Evolutionary conservation across 306 rosid species (phyloP), one percentile per base, ranked within the genome.

Genomic region (Cucumis hystrix): DNA sequence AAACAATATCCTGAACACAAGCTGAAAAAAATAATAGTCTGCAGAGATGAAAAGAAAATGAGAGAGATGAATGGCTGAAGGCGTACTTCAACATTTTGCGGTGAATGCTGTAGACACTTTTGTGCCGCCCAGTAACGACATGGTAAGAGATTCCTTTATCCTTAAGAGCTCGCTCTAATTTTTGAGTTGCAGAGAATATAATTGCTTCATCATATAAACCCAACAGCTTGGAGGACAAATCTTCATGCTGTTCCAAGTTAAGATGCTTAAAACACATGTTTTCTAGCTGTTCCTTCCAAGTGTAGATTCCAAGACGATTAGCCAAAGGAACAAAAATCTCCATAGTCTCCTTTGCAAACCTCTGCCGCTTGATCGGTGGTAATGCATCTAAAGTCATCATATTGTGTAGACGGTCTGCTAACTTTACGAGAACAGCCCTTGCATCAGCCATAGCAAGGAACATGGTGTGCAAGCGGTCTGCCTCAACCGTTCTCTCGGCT

Each of bases 401-500:
- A 80, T 96, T 96, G 87, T 96, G 99, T 23, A 96, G 78, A 39
- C 99, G 93, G 81, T 96, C 98, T 0, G 98, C 98, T 86, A 92
- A 84, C 85, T 96, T 96, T 39, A 96, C 87, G 76, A 96, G 97
- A 64, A 96, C 99, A 51, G 98, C 97, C 76, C 98, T 88, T 10
- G 99, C 97, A 88, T 96, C 98, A 6, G 96, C 96, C 99, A 96
- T 96, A 35, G 96, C 99, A 75, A 96, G 97, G 79, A 96, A 92
- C 98, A 92, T 96, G 41, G 99, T 96, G 83, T 92, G 99, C 84
- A 96, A 55, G 57, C 99, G 97, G 57, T 96, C 99, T 64, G 99
- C 98, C 78, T 96, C 96, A 75, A 81, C 88, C 39, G 86, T 92
- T 79, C 91, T 92, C 84, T 88, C 67, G 0, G 99, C 98, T 6